Percentiles rank a stretch among this genome's conserved stretches.
Conservation (phyloP, 1,284 basidiomycete species). For the Microbotryum silenes-acaulis region DNA sequence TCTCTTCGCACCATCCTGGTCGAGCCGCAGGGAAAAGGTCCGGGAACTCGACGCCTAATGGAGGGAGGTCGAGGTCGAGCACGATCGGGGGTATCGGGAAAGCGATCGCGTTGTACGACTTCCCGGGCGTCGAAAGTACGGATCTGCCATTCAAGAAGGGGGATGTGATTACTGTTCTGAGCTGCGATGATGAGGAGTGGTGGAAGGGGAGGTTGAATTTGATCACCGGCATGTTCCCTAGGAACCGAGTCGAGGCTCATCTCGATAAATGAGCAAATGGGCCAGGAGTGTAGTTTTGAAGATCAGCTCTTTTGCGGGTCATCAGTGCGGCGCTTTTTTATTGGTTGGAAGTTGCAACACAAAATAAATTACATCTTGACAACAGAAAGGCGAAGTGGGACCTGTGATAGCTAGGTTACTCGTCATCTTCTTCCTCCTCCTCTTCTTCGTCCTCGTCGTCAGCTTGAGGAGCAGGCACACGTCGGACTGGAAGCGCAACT, state of each 20-base stretch:
- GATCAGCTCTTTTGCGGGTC: no score
- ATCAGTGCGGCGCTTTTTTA: no score
- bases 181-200: conserved; percentile 67
- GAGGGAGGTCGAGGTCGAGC: neutral
- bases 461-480: neutral
- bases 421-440: conserved; percentile 3
- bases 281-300: no score
- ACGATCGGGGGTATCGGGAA: conserved; percentile 14
- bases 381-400: neutral
- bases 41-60: neutral
- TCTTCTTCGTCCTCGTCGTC: conserved; percentile 1
- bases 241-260: conserved; percentile 48
- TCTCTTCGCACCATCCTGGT: neutral
- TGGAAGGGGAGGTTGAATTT: conserved; percentile 55
- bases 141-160: conserved; percentile 80
- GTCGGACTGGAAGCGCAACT: neutral
- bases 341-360: no score
- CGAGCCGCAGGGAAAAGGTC: conserved; percentile 7
- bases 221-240: conserved; percentile 51
- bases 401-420: neutral
- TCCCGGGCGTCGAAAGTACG: conserved; percentile 19
- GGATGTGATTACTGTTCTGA: conserved; percentile 65
- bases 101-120: conserved; percentile 26
- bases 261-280: neutral
- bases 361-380: no score